phyloP scores from a whole-genome alignment of 192 early-diverging fungal genomes.

The Mortierella antarctica region DNA sequence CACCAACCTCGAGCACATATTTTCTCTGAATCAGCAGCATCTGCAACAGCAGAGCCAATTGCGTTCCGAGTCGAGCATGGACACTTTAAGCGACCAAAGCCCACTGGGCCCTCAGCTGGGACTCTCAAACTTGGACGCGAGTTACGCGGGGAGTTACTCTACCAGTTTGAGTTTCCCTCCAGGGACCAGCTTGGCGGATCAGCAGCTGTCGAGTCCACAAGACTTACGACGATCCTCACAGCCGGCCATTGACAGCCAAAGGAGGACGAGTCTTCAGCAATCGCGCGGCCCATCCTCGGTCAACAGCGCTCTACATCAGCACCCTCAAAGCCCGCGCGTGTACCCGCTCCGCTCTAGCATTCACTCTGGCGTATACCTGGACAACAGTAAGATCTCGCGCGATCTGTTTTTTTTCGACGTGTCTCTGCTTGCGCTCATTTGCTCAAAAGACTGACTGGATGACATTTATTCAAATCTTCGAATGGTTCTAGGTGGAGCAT shows the following conservation, averaged over 20 bases:
- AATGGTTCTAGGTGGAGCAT: constrained; percentile 5
- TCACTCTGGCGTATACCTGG: constrained; percentile 18
- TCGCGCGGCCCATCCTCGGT: constrained; percentile 11
- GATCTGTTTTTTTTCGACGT: background rate
- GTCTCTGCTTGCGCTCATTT: background rate
- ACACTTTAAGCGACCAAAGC: constrained; percentile 11
- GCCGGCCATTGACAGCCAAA: constrained; percentile 24
- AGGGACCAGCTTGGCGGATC: constrained; percentile 1
- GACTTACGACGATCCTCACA: constrained; percentile 21
- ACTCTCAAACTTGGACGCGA: background rate
- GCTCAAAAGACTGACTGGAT: background rate
- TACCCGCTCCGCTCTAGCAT: constrained; percentile 25
- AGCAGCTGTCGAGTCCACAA: constrained; percentile 18
- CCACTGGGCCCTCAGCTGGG: too few relatives aligned
- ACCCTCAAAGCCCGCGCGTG: constrained; percentile 21
- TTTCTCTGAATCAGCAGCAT: constrained; percentile 29
- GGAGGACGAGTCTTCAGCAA: constrained; percentile 32
- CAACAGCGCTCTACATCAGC: constrained; percentile 8
- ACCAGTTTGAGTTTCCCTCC: constrained; percentile 9
- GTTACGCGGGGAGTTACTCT: background rate
- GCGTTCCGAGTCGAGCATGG: constrained; percentile 24
- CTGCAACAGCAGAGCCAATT: background rate
- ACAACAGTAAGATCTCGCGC: constrained; percentile 19
- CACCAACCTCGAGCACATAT: constrained; percentile 45
- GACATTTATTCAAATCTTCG: background rate